Base-by-base conservation (phyloP, 305 asterid species). In the Fraxinus xanthoxyloides region DNA sequence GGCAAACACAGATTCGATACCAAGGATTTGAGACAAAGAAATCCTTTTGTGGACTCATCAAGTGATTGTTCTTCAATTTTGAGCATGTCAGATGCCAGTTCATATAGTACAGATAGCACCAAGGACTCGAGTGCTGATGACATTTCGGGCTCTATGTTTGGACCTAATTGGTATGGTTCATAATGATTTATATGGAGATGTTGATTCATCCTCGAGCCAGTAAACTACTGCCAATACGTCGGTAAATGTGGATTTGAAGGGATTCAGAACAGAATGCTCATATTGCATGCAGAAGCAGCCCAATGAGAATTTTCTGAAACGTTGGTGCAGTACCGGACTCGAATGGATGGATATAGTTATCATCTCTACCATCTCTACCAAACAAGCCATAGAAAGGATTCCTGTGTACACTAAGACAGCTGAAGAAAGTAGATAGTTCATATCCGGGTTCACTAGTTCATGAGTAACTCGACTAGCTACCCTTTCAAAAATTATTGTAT, bases 11-110 rank as follows among this genome's bases (percentile, higher is more conserved):
- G 24, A 26, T 75, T 67, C 15, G 85, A 74, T 69, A 70, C 85
- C 2, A 80, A 84, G 35, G 82, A 82, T 77, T 82, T 21, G 6
- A 76, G 70, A 80, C 82, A 82, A 10, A 82, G 77, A 78, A 89
- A 80, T 46, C 83, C 77, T 3, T 12, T 82, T 10, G 40, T 82
- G 77, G 93, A 90, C 65, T 85, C 92, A 17, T 84, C 88, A 5
- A 90, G 92, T 7, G 93, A 90, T 80, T 79, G 87, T 73, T 90
- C 93, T n/a, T 90, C 93, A 30, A 87, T 88, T 70, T 90, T 90
- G 89, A 90, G 92, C 74, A 63, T 80, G 26, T 87, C 93, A 0
- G 93, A 90, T 84, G 87, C 92, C 75, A 87, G 93, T 46, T 90
- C 93, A 5, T 87, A 82, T 61, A 90, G 93, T 77, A 87, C 92